Conservation (phyloP, 2,329 filamentous ascomycete genomes). For the Beauveria brongniartii region DNA sequence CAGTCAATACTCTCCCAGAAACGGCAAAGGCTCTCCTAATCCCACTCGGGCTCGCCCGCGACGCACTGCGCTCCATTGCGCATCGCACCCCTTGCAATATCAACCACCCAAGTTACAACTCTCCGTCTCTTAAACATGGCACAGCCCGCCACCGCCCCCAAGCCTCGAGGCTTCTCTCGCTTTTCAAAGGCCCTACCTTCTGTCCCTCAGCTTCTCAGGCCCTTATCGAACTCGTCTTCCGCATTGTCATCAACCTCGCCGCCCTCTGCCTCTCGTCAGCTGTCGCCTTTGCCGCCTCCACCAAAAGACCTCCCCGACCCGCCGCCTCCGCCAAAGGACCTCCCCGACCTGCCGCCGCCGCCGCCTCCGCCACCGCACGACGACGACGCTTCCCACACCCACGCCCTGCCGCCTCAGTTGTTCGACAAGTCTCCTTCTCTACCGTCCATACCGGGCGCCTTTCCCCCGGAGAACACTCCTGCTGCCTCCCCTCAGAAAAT, state of each 20-base stretch:
- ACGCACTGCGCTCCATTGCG: not conserved
- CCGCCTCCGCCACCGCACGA: conserved; percentile 19
- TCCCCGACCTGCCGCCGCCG: conserved; percentile 18
- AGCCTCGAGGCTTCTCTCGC: conserved; percentile 39
- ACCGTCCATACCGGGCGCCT: conserved; percentile 9
- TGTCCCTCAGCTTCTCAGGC: conserved; percentile 27
- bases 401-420: conserved; percentile 13
- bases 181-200: conserved; percentile 51
- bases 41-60: not conserved
- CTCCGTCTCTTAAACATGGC: conserved; percentile 10
- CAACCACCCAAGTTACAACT: not conserved
- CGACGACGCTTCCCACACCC: conserved; percentile 4
- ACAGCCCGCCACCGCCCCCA: conserved; percentile 18
- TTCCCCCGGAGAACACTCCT: conserved; percentile 12
- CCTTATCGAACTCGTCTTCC: not conserved
- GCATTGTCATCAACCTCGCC: conserved; percentile 11
- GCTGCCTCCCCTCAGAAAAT: conserved; percentile 2
- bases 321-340: conserved; percentile 19
- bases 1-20: not conserved
- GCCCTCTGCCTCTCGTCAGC: conserved; percentile 5
- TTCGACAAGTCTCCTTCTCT: conserved; percentile 13
- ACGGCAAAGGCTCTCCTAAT: not conserved
- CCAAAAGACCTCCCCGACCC: conserved; percentile 19
- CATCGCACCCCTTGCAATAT: not conserved
- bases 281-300: conserved; percentile 11